These are phyloP conservation scores for Jasminum sambac DNA, from an alignment of 257 asterid genomes.

Conservation along the genomic window DNA sequence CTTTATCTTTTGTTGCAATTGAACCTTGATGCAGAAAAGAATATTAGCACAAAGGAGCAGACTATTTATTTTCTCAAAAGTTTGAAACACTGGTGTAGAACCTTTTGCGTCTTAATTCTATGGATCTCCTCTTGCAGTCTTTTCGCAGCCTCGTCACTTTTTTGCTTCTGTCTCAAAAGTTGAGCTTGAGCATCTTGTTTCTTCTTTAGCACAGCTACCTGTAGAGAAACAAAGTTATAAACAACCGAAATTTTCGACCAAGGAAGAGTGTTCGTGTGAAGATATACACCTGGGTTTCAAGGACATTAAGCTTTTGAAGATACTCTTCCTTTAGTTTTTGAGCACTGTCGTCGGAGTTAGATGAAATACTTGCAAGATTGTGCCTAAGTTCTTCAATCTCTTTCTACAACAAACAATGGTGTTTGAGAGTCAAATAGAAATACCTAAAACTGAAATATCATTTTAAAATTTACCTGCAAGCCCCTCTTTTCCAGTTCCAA, in stretches of 20 bases:
- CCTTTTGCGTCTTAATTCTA: constrained; percentile 91
- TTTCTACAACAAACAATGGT: constrained; percentile 49
- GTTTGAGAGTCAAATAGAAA: constrained; percentile 21
- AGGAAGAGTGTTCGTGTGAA: not conserved
- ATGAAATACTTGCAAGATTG: constrained; percentile 65
- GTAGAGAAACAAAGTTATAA: constrained; percentile 29
- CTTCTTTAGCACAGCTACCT: constrained; percentile 92
- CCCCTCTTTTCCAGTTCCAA: constrained; percentile 73
- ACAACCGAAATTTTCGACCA: not conserved
- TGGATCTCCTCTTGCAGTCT: constrained; percentile 87
- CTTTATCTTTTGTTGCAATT: constrained; percentile 95
- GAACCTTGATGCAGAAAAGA: constrained; percentile 59
- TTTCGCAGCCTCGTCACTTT: constrained; percentile 94
- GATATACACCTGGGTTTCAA: constrained; percentile 85
- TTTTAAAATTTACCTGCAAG: constrained; percentile 56
- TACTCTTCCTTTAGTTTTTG: constrained; percentile 90
- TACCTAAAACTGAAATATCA: constrained; percentile 11
- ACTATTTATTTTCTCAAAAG: constrained; percentile 7
- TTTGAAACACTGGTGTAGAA: constrained; percentile 26
- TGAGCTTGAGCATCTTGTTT: constrained; percentile 99
- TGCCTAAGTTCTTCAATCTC: constrained; percentile 82
- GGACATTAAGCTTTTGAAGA: constrained; percentile 87
- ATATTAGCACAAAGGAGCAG: constrained; percentile 26
- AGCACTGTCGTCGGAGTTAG: constrained; percentile 86
- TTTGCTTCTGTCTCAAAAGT: constrained; percentile 87